phyloP scores from a whole-genome alignment of 2,329 filamentous ascomycete genomes.

The Xylaria sp. region DNA sequence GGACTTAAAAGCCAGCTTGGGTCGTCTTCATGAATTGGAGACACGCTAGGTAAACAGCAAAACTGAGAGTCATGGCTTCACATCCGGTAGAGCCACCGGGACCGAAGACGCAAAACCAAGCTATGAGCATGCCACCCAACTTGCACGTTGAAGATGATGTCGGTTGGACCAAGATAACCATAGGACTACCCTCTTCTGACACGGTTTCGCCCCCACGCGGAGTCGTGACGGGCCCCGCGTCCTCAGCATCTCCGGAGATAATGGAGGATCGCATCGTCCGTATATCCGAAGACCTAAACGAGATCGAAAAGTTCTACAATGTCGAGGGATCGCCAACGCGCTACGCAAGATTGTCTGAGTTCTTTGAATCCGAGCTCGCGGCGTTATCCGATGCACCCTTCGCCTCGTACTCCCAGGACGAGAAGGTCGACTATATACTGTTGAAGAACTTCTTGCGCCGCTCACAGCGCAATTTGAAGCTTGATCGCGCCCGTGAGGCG shows the following conservation, averaged over 20 bases:
- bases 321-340: constrained; percentile 58
- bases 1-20: background rate
- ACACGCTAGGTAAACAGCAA: background rate
- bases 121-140: background rate
- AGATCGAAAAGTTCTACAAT: constrained; percentile 62
- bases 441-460: constrained; percentile 59
- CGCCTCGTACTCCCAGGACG: constrained; percentile 55
- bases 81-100: background rate
- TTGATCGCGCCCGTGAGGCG: constrained; percentile 53
- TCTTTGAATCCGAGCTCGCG: constrained; percentile 56
- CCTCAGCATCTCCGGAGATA: constrained; percentile 22
- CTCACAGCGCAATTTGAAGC: constrained; percentile 52
- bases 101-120: background rate
- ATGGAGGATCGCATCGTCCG: constrained; percentile 56
- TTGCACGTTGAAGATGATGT: constrained; percentile 23
- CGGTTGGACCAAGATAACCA: constrained; percentile 32
- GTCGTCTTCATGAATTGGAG: background rate
- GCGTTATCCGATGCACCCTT: constrained; percentile 52
- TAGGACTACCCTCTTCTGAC: background rate
- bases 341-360: constrained; percentile 54
- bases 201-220: background rate
- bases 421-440: constrained; percentile 61
- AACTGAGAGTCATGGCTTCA: background rate
- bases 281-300: constrained; percentile 57
- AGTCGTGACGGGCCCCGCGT: background rate